Evolutionary conservation across 768 basidiomycete genomes (phyloP), one percentile per base, ranked within the genome.

Genomic region (Pulveroboletus ravenelii): DNA sequence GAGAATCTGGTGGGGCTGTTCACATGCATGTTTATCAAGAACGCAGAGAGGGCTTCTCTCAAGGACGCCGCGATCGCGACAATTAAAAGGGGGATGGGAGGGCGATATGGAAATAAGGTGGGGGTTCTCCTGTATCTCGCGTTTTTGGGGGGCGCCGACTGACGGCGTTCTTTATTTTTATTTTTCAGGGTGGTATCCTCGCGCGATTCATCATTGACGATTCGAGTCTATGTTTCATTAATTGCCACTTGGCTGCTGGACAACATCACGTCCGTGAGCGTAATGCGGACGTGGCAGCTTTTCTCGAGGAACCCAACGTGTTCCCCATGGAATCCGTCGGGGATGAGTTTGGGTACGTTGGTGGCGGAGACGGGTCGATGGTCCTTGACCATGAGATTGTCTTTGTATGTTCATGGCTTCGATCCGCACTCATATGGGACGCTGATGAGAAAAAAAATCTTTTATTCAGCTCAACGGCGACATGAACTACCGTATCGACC

Each of bases 401-500:
- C 49, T 84, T 97, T 47, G 87, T 93, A 40, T 46, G 65, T 56
- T 10, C 18, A 44, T 13, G 18, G 25, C 17, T 31, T 50, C 31
- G 13, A n/a, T 29, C 12, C 20, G 50, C 40, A 10, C 18, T 53
- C n/a, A 14, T 25, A 23, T 5, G 27, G 23, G 37, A 23, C 18
- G 7, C 30, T 63, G 17, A 61, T 29, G 6, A 2, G 5, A 7
- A 5, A 3, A 30, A 17, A 7, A 15, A 20, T 15, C 34, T 17
- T 25, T 15, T 39, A 30, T 43, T 41, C 58, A 92, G 89, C 68
- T 94, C 42, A 91, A 86, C 53, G 95, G 95, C 0, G 95, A 98
- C 68, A 78, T 99, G 72, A 99, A 99, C 70, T 99, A 97, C 64
- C 92, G 95, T 39, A 94, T 98, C 57, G 94, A 98, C 68, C 85